Percentiles rank a stretch among this genome's conserved stretches.
Evolutionary conservation across 1,284 basidiomycete genomes (phyloP).

Genomic region (Schizophyllum commune): DNA sequence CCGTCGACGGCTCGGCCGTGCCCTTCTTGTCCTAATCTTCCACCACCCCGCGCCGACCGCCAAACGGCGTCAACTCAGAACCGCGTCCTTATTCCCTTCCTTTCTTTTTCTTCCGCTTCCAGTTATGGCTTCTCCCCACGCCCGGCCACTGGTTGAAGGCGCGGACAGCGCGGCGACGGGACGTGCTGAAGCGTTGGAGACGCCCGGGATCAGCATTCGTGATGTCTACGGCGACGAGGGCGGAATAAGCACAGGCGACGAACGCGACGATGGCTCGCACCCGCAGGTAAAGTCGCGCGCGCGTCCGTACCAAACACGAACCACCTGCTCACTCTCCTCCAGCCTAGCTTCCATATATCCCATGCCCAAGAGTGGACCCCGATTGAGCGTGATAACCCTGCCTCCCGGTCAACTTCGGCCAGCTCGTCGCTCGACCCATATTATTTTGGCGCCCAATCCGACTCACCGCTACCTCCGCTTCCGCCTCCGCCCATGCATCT

Average conservation of each 20-base stretch:
- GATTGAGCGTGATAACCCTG: conserved; percentile 22
- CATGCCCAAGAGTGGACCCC: conserved; percentile 22
- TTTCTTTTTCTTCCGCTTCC: neutral
- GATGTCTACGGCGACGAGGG: neutral
- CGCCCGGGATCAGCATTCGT: neutral
- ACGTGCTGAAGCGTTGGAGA: neutral
- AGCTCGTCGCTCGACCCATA: conserved; percentile 78
- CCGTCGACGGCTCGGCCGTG: neutral
- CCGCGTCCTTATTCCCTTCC: neutral
- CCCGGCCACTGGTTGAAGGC: neutral
- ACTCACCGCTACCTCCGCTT: conserved; percentile 50
- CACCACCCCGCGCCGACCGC: too few relatives aligned
- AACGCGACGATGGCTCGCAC: neutral
- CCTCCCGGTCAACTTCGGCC: conserved; percentile 51
- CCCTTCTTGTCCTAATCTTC: neutral
- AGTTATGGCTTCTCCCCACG: neutral
- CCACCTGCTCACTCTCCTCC: conserved; percentile 5
- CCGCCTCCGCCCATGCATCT: conserved; percentile 27
- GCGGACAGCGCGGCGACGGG: neutral
- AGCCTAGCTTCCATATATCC: conserved; percentile 34
- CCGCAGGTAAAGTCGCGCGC: conserved; percentile 15
- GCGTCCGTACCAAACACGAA: neutral
- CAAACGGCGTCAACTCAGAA: neutral
- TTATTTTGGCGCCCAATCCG: conserved; percentile 63
- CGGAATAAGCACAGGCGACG: conserved; percentile 4